phyloP scores from a whole-genome alignment of 2,329 filamentous ascomycete genomes.

The Aureobasidium melanogenum region DNA sequence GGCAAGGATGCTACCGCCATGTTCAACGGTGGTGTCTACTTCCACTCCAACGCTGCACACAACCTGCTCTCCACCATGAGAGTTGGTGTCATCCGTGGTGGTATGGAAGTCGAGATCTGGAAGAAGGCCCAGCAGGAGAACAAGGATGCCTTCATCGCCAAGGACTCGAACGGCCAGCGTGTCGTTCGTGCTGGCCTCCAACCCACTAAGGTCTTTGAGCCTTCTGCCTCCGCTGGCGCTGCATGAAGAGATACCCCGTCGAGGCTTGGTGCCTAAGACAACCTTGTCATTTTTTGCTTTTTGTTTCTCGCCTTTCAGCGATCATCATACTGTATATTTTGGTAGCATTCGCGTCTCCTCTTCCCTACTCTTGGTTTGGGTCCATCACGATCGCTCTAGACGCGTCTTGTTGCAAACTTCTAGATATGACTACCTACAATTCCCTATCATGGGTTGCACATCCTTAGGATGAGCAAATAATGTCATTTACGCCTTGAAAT shows the following conservation, averaged over 20 bases:
- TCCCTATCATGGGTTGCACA: neutral
- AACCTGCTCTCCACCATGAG: slow-evolving; percentile 84
- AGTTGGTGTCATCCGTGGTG: slow-evolving; percentile 75
- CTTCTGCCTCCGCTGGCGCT: slow-evolving; percentile 73
- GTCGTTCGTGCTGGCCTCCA: slow-evolving; percentile 82
- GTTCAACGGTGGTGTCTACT: slow-evolving; percentile 87
- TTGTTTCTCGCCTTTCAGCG: slow-evolving; percentile 9
- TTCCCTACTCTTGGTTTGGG: neutral
- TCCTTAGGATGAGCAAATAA: neutral
- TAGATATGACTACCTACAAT: slow-evolving; percentile 12
- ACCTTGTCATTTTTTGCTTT: slow-evolving; percentile 1
- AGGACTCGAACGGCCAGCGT: slow-evolving; percentile 70
- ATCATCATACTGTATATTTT: slow-evolving; percentile 2
- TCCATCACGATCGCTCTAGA: slow-evolving; percentile 11
- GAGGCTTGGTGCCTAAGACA: no score
- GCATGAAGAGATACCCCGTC: slow-evolving; percentile 43
- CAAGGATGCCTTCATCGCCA: slow-evolving; percentile 71
- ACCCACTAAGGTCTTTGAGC: slow-evolving; percentile 72
- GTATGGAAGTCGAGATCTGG: slow-evolving; percentile 88
- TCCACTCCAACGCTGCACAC: slow-evolving; percentile 83
- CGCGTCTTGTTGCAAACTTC: slow-evolving; percentile 12
- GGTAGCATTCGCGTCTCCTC: neutral
- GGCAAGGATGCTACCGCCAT: slow-evolving; percentile 85
- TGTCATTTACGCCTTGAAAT: slow-evolving; percentile 9
- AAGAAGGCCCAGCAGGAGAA: slow-evolving; percentile 77